Percentiles rank a stretch among this genome's conserved stretches.
Conservation (phyloP, 306 rosid species). For the Gillenia trifoliata region DNA sequence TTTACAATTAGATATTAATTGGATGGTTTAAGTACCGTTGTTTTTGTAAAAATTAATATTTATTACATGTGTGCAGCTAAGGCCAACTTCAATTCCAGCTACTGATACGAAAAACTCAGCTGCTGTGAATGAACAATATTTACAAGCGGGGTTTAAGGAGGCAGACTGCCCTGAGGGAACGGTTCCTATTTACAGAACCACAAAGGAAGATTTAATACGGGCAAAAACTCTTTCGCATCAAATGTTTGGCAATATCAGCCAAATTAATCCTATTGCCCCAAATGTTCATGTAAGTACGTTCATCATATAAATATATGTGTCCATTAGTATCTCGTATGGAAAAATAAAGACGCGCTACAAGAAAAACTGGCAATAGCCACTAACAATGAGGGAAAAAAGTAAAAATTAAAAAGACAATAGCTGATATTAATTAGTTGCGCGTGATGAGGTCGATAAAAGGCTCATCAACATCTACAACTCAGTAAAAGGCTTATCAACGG, state of each 20-base stretch:
- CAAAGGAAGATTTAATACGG: neutral
- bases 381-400: too few relatives aligned
- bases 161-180: conserved; percentile 15
- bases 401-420: too few relatives aligned
- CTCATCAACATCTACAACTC: too few relatives aligned
- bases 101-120: neutral
- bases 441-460: too few relatives aligned
- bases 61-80: neutral
- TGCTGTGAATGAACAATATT: neutral
- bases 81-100: conserved; percentile 2
- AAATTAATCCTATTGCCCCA: neutral
- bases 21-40: too few relatives aligned
- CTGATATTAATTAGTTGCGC: too few relatives aligned
- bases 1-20: too few relatives aligned
- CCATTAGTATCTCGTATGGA: too few relatives aligned
- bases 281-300: neutral
- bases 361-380: too few relatives aligned
- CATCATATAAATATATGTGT: too few relatives aligned
- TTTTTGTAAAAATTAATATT: neutral
- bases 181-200: conserved; percentile 21
- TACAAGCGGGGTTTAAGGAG: neutral
- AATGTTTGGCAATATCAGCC: neutral
- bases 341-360: too few relatives aligned
- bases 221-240: neutral
- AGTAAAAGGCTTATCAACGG: too few relatives aligned